phyloP scores from a whole-genome alignment of 495 filamentous ascomycete genomes.

The Hypoxylon lienhwacheense region DNA sequence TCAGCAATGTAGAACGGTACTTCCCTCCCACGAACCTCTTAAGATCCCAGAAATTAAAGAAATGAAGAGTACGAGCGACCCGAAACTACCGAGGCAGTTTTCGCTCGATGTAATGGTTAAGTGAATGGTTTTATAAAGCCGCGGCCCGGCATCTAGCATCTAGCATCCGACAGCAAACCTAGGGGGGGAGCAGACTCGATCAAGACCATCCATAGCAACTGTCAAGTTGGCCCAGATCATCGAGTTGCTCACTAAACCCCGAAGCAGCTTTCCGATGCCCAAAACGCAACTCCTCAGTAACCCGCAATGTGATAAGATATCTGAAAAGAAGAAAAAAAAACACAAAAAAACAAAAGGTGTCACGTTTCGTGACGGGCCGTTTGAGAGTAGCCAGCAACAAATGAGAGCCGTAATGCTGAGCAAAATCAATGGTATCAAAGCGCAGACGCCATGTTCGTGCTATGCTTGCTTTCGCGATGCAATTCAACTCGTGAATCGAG shows the following conservation, averaged over 20 bases:
- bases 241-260: neutral
- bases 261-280: conserved; percentile 9
- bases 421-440: conserved; percentile 44
- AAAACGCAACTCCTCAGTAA: neutral
- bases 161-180: neutral
- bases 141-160: too few relatives aligned
- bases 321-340: neutral
- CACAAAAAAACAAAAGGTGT: neutral
- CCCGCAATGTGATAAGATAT: conserved; percentile 17
- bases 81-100: conserved; percentile 11
- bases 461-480: conserved; percentile 46
- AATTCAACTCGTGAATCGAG: conserved; percentile 42
- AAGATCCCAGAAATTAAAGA: conserved; percentile 25
- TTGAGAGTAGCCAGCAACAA: conserved; percentile 25
- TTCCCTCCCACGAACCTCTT: conserved; percentile 15
- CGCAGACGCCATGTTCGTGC: conserved; percentile 42
- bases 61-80: conserved; percentile 28
- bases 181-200: conserved; percentile 2
- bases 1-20: conserved; percentile 8
- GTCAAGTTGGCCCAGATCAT: conserved; percentile 4
- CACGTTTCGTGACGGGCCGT: conserved; percentile 24
- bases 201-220: conserved; percentile 6
- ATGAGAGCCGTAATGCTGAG: conserved; percentile 41
- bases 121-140: conserved; percentile 11
- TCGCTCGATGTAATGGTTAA: conserved; percentile 24